A percentile compares a stretch with the other conserved stretches of the same genome.
Conservation (phyloP, 495 filamentous ascomycete species). For the Chaetomium tenue region DNA sequence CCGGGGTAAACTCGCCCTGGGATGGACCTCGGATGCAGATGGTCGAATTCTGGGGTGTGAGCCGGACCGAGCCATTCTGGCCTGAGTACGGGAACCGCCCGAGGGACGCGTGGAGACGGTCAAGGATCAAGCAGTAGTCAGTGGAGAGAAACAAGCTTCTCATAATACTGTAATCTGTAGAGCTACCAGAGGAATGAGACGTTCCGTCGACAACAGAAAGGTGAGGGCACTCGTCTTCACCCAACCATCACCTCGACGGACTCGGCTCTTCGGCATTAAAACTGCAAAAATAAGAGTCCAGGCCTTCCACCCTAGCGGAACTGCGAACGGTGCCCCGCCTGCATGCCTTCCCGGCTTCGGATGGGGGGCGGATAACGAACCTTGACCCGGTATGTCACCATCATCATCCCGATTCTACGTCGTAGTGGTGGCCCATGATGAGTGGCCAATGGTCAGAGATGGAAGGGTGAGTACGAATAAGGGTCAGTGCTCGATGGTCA, state of each 20-base stretch:
- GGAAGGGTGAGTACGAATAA: not conserved
- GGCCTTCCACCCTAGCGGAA: too few relatives aligned
- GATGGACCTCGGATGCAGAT: slow-evolving; percentile 12
- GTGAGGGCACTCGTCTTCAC: not conserved
- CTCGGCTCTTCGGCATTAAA: not conserved
- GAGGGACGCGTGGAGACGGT: not conserved
- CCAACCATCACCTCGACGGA: not conserved
- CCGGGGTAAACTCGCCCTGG: not conserved
- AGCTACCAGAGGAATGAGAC: not conserved
- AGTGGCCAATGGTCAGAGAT: not conserved
- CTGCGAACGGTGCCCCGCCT: not conserved
- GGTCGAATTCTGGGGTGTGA: not conserved
- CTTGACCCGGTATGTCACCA: not conserved
- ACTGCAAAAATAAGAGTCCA: not conserved
- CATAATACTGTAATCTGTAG: too few relatives aligned
- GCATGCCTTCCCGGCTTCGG: not conserved
- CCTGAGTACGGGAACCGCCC: slow-evolving; percentile 1
- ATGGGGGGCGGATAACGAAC: slow-evolving; percentile 5
- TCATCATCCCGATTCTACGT: not conserved
- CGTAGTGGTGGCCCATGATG: not conserved
- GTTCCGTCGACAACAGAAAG: not conserved
- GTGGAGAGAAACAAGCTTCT: not conserved
- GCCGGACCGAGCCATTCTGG: slow-evolving; percentile 1
- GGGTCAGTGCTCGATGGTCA: not conserved
- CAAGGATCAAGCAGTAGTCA: not conserved